Percentiles rank a stretch among this genome's conserved stretches.
phyloP scores from a whole-genome alignment of 805 yeast genomes.

The Saccharomycopsis capsularis region DNA sequence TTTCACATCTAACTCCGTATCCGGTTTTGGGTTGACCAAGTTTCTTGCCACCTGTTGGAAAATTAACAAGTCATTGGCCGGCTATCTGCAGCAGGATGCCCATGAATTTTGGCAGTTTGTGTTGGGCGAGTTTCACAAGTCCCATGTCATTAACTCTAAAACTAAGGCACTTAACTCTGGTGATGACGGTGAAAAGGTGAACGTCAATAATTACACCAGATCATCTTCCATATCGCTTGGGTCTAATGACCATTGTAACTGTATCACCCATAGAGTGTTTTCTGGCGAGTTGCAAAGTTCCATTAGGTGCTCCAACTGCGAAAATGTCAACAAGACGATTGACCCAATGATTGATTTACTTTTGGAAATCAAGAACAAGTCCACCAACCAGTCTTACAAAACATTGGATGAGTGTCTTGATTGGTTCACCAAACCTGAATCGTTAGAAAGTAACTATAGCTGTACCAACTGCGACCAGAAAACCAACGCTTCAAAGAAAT shows the following conservation, averaged over 20 bases:
- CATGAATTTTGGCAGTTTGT: constrained; percentile 96
- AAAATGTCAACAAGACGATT: constrained; percentile 46
- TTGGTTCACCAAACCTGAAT: constrained; percentile 72
- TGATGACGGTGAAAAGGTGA: constrained; percentile 26
- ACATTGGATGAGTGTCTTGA: constrained; percentile 57
- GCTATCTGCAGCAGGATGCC: constrained; percentile 96
- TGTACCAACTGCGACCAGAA: constrained; percentile 60
- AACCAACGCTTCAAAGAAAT: constrained; percentile 65
- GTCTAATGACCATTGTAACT: constrained; percentile 42
- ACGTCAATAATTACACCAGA: constrained; percentile 21
- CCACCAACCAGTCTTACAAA: constrained; percentile 24
- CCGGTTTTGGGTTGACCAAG: constrained; percentile 77
- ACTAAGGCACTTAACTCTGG: background rate
- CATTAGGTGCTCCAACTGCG: constrained; percentile 66
- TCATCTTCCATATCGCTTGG: constrained; percentile 16
- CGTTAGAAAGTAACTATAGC: constrained; percentile 62
- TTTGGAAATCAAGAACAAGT: constrained; percentile 53
- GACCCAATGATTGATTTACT: constrained; percentile 92
- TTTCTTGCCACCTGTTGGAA: constrained; percentile 84
- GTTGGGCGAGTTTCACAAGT: constrained; percentile 72
- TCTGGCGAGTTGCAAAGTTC: constrained; percentile 78
- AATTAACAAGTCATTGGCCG: constrained; percentile 78
- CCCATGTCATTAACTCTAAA: constrained; percentile 26
- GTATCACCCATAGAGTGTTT: constrained; percentile 78
- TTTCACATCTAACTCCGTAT: constrained; percentile 52